Evolutionary conservation across 441 rosid genomes (phyloP).

Genomic region (Rhodomyrtus psidioides): DNA sequence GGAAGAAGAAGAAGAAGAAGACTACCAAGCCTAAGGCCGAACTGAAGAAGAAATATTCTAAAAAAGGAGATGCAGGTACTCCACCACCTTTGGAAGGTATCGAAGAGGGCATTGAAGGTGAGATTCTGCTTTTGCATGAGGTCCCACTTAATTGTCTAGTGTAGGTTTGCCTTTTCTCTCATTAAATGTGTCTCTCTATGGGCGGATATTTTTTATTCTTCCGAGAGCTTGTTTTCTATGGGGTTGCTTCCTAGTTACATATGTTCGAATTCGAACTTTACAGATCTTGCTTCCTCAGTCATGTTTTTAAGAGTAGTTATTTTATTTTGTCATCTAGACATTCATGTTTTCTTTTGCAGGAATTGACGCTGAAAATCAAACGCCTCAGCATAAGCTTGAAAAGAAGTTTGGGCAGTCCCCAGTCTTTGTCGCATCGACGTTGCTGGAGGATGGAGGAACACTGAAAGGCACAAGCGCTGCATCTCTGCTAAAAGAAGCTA

Average conservation of each 20-base stretch:
- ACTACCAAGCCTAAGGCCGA: slow-evolving; percentile 15
- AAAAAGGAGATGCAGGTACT: slow-evolving; percentile 2
- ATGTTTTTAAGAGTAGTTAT: neutral
- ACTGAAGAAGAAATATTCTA: slow-evolving; percentile 3
- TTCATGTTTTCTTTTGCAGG: slow-evolving; percentile 14
- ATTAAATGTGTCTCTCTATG: neutral
- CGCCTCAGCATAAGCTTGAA: slow-evolving; percentile 33
- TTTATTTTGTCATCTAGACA: neutral
- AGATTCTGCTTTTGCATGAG: neutral
- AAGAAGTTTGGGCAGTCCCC: slow-evolving; percentile 70
- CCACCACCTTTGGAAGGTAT: slow-evolving; percentile 15
- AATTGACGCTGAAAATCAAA: slow-evolving; percentile 12
- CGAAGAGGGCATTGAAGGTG: slow-evolving; percentile 24
- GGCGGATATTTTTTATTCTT: neutral
- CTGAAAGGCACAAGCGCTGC: slow-evolving; percentile 35
- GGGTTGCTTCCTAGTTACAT: neutral
- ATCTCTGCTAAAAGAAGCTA: slow-evolving; percentile 79
- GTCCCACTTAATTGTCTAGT: neutral
- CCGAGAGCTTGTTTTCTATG: neutral
- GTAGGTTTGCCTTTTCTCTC: neutral
- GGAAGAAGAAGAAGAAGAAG: slow-evolving; percentile 39
- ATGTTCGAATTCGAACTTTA: neutral
- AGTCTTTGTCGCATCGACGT: slow-evolving; percentile 47
- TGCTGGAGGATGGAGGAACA: slow-evolving; percentile 42
- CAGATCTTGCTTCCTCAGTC: neutral